A percentile compares a stretch with the other conserved stretches of the same genome.
These are phyloP conservation scores for Penicillium glabrum DNA, from an alignment of 2,329 filamentous ascomycete genomes.

Conservation along the genomic window DNA sequence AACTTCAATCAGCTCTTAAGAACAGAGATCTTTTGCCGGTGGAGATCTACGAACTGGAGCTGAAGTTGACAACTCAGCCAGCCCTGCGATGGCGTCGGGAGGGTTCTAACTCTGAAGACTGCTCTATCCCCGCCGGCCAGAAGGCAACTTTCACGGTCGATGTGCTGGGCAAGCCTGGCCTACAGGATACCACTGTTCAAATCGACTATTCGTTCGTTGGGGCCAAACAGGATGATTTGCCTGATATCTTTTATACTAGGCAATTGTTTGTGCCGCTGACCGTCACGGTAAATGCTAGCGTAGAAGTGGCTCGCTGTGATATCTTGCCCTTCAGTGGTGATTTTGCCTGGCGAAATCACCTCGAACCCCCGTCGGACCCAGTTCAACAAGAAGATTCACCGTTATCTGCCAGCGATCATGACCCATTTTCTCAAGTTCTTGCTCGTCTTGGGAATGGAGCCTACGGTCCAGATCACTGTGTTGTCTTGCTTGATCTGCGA, in stretches of 20 bases:
- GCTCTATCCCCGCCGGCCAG: slow-evolving; percentile 65
- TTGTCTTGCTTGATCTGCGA: slow-evolving; percentile 78
- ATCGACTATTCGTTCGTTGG: slow-evolving; percentile 87
- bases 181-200: slow-evolving; percentile 76
- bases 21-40: slow-evolving; percentile 75
- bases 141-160: slow-evolving; percentile 77
- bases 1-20: slow-evolving; percentile 70
- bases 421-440: slow-evolving; percentile 49
- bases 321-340: slow-evolving; percentile 69
- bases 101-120: slow-evolving; percentile 47
- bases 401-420: slow-evolving; percentile 29
- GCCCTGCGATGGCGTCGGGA: slow-evolving; percentile 60
- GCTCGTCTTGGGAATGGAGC: slow-evolving; percentile 41
- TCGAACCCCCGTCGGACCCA: slow-evolving; percentile 10
- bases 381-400: slow-evolving; percentile 7
- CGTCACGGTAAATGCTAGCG: slow-evolving; percentile 86
- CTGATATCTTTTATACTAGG: slow-evolving; percentile 76
- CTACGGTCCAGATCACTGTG: slow-evolving; percentile 64
- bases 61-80: slow-evolving; percentile 73
- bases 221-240: slow-evolving; percentile 64
- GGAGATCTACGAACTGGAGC: slow-evolving; percentile 83
- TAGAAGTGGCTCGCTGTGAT: slow-evolving; percentile 79
- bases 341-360: slow-evolving; percentile 62
- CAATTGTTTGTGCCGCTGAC: slow-evolving; percentile 78
- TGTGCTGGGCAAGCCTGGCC: slow-evolving; percentile 79